Evolutionary conservation across 306 rosid species (phyloP), one percentile per base, ranked within the genome.

Genomic region (Vigna unguiculata): DNA sequence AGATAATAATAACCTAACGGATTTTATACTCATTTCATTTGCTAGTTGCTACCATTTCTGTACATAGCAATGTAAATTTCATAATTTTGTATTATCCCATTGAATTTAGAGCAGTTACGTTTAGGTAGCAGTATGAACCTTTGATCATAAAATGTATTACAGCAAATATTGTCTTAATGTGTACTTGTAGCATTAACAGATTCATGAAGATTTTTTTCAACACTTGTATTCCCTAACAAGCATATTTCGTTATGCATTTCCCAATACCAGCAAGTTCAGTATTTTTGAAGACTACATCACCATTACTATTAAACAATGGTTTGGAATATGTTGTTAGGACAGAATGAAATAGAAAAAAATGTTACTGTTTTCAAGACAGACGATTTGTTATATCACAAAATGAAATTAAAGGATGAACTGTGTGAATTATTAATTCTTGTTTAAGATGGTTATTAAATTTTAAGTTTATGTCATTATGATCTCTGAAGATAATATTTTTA

Each of bases 31-130:
- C 69, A 61, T 76, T 61, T 49, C 32, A 51, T 68, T 75, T 36
- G 34, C 59, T 51, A 81, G 36, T 51, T 68, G 69, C 78, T 71
- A 47, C 47, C 59, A 25, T 60, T 82, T 72, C 63, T 77, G 82
- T 82, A 82, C 66, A 82, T 77, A 72, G 51, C 77, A 59, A 54
- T 72, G 76, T 77, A 77, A 77, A 77, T 48, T 72, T 65, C 69
- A 61, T 69, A 34, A 71, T 24, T 32, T 51, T 58, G n/a, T 75
- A 22, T 41, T 21, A 28, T 10, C 68, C 72, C 59, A 51, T 59
- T 81, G 65, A 69, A 30, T 75, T 75, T 69, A 24, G 59, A 46
- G 59, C 67, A 19, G 67, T 51, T 48, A 40, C 17, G 24, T 55
- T 55, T 74, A 57, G 49, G 65, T 59, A 38, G 48, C 4, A 17